These are phyloP conservation scores for Nymphaea thermarum DNA, from an alignment of 164 flowering plant genomes.

Conservation along the genomic window DNA sequence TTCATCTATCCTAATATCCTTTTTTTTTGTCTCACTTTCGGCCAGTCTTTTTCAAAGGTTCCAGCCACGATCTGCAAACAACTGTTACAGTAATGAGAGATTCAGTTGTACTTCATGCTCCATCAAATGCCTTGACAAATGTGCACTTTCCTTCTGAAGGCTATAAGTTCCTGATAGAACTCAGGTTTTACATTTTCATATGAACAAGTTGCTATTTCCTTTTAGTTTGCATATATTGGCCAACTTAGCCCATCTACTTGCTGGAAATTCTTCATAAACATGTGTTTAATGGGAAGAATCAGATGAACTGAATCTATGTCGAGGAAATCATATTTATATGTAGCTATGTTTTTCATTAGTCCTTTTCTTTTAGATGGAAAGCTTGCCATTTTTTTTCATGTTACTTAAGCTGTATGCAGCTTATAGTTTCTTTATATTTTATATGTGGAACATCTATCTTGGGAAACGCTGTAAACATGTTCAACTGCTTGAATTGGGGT, in stretches of 20 bases:
- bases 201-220: not conserved
- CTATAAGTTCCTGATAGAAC: conserved; percentile 53
- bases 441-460: too few species aligned
- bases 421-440: too few species aligned
- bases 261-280: not conserved
- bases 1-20: not conserved
- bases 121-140: conserved; percentile 53
- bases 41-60: conserved; percentile 40
- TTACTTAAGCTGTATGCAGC: too few species aligned
- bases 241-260: not conserved
- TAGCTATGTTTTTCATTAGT: too few species aligned
- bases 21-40: conserved; percentile 1
- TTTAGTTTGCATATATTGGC: not conserved
- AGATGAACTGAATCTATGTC: too few species aligned
- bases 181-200: conserved; percentile 35
- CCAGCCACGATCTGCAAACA: conserved; percentile 45
- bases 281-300: too few species aligned
- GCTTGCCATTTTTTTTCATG: too few species aligned
- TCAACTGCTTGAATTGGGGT: too few species aligned
- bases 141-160: conserved; percentile 60
- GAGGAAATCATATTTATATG: too few species aligned
- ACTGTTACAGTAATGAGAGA: conserved; percentile 35
- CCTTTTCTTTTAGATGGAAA: too few species aligned
- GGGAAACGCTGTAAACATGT: too few species aligned
- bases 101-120: conserved; percentile 44